These are phyloP conservation scores for Tetracladium maxilliforme DNA, from an alignment of 2,329 filamentous ascomycete genomes.

Conservation along the genomic window DNA sequence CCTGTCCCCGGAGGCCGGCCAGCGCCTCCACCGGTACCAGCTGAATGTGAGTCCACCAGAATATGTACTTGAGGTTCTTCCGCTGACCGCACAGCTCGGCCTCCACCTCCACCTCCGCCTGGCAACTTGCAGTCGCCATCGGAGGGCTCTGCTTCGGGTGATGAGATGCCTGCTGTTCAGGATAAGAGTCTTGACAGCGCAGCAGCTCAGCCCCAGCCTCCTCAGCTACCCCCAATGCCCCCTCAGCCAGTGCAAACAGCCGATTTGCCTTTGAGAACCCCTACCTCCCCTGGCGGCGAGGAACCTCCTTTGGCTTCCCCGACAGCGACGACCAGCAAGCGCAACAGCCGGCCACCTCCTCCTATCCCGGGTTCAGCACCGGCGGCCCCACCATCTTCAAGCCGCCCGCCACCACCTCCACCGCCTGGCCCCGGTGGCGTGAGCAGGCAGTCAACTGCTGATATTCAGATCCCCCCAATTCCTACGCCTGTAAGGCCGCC, in stretches of 20 bases:
- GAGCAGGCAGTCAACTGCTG: slow-evolving; percentile 44
- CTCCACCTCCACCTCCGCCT: slow-evolving; percentile 37
- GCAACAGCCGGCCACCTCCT: slow-evolving; percentile 40
- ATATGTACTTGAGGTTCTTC: slow-evolving; percentile 9
- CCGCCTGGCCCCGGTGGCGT: slow-evolving; percentile 35
- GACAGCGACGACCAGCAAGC: slow-evolving; percentile 18
- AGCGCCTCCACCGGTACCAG: slow-evolving; percentile 40
- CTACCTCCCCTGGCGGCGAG: no score
- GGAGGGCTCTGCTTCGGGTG: slow-evolving; percentile 74
- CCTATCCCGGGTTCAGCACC: slow-evolving; percentile 45
- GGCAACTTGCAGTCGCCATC: slow-evolving; percentile 47
- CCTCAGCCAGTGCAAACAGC: slow-evolving; percentile 18
- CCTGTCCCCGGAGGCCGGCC: slow-evolving; percentile 26
- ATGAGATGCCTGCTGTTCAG: slow-evolving; percentile 59
- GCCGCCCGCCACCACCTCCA: slow-evolving; percentile 52
- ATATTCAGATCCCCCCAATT: slow-evolving; percentile 29
- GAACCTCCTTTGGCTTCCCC: no score
- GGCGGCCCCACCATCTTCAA: slow-evolving; percentile 22
- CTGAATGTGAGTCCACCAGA: slow-evolving; percentile 37
- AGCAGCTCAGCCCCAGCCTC: slow-evolving; percentile 29
- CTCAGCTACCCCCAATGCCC: slow-evolving; percentile 25
- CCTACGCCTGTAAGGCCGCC: slow-evolving; percentile 21
- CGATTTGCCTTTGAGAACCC: slow-evolving; percentile 18
- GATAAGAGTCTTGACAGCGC: slow-evolving; percentile 21
- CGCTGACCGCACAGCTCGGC: slow-evolving; percentile 52